phyloP scores from a whole-genome alignment of 2,329 filamentous ascomycete genomes.

The Fusarium penzigii region DNA sequence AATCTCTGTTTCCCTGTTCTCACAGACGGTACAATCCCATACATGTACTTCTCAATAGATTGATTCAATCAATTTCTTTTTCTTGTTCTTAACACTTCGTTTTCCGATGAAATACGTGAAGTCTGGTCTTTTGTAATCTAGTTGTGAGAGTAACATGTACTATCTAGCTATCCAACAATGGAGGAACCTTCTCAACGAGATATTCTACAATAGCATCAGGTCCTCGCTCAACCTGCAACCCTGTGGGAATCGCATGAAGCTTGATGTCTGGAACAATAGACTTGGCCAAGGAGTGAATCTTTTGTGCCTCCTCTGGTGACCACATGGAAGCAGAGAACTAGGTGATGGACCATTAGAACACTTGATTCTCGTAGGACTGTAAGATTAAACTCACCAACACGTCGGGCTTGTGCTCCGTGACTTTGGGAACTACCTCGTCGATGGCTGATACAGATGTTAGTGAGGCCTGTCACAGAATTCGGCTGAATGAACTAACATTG shows the following conservation, averaged over 20 bases:
- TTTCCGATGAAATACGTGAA: too few relatives aligned
- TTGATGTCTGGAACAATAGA: conserved; percentile 47
- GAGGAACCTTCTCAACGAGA: conserved; percentile 44
- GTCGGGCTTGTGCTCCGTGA: conserved; percentile 39
- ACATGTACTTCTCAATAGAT: too few relatives aligned
- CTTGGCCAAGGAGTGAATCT: conserved; percentile 47
- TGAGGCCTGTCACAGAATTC: not conserved
- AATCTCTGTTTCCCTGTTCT: too few relatives aligned
- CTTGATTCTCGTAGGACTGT: not conserved
- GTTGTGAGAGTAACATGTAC: too few relatives aligned
- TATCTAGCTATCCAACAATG: too few relatives aligned
- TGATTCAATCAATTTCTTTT: too few relatives aligned
- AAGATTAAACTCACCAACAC: conserved; percentile 26
- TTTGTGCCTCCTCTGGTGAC: conserved; percentile 46
- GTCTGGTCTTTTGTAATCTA: too few relatives aligned
- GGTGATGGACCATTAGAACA: not conserved
- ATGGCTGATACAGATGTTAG: conserved; percentile 42
- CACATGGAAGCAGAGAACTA: conserved; percentile 63
- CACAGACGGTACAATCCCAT: too few relatives aligned
- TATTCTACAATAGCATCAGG: conserved; percentile 58
- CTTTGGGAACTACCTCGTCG: conserved; percentile 55
- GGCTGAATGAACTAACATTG: conserved; percentile 44
- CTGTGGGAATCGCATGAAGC: conserved; percentile 54
- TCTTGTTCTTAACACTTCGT: too few relatives aligned
- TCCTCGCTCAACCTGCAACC: conserved; percentile 53